Percentiles rank a stretch among this genome's conserved stretches.
These are phyloP conservation scores for Beauveria sp. DNA, from an alignment of 2,329 filamentous ascomycete genomes.

Conservation along the genomic window DNA sequence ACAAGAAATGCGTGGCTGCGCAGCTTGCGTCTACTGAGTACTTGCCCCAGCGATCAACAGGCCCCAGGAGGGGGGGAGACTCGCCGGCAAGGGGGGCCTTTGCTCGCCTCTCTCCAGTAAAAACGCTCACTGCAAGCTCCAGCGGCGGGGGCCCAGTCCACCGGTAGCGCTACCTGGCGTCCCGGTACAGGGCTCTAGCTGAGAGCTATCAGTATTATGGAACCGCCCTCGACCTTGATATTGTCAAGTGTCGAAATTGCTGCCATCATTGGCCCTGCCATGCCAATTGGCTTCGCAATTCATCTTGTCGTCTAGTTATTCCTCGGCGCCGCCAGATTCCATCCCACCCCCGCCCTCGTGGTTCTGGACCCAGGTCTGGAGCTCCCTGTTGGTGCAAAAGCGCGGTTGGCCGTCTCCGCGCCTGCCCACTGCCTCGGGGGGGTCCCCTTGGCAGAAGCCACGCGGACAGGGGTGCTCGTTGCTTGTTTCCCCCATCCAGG, in stretches of 20 bases:
- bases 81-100: neutral
- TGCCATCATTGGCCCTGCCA: neutral
- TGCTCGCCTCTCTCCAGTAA: neutral
- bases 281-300: neutral
- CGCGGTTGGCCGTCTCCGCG: neutral
- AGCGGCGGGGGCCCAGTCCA: neutral
- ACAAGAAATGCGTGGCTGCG: neutral
- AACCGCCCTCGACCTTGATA: neutral
- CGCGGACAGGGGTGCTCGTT: neutral
- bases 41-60: neutral
- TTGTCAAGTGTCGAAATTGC: too few species aligned
- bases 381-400: neutral
- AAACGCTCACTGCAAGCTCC: neutral
- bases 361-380: neutral
- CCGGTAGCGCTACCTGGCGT: neutral
- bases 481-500: too few species aligned
- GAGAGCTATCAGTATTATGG: neutral
- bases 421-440: neutral
- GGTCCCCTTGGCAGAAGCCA: neutral
- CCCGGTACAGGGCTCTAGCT: slow-evolving; percentile 1
- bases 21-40: neutral
- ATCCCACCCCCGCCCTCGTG: neutral
- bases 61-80: neutral
- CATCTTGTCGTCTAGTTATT: neutral
- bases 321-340: neutral